Conservation (phyloP, 225 moss, liverwort and hornwort genomes). For the Ulota crispa region DNA sequence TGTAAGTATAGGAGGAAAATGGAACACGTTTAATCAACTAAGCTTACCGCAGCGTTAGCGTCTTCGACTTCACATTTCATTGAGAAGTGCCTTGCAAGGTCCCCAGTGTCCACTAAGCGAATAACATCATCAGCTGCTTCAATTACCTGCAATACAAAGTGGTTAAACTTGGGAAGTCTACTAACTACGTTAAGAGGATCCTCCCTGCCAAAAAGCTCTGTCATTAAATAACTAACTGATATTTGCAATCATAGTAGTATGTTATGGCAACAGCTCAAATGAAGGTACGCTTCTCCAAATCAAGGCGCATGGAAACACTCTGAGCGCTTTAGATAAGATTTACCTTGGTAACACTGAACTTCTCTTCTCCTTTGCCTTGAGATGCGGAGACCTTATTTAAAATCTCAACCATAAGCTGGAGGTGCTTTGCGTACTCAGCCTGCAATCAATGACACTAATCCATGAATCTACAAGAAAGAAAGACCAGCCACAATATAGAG, state of each 20-base stretch:
- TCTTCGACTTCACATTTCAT: conserved; percentile 90
- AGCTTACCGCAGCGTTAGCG: conserved; percentile 63
- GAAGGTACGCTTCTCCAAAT: neutral
- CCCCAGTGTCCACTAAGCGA: conserved; percentile 73
- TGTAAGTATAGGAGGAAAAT: neutral
- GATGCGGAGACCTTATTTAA: conserved; percentile 68
- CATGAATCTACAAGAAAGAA: conserved; percentile 12
- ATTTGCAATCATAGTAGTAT: neutral
- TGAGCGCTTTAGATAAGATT: neutral
- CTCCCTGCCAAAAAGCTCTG: neutral
- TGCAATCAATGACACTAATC: conserved; percentile 32
- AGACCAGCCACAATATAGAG: conserved; percentile 9
- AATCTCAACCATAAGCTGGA: conserved; percentile 82
- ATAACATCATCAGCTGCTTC: conserved; percentile 83
- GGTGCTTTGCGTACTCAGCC: conserved; percentile 72
- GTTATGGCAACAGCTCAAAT: neutral
- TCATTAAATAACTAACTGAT: neutral
- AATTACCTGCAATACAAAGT: conserved; percentile 57
- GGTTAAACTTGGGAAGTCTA: neutral
- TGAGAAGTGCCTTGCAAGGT: conserved; percentile 84
- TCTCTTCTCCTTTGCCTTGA: conserved; percentile 70
- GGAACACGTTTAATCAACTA: neutral
- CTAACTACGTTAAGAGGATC: neutral
- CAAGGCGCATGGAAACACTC: neutral
- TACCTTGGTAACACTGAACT: conserved; percentile 60